These are phyloP conservation scores for Eucalyptus pauciflora DNA, from an alignment of 345 rosid species.

Conservation along the genomic window DNA sequence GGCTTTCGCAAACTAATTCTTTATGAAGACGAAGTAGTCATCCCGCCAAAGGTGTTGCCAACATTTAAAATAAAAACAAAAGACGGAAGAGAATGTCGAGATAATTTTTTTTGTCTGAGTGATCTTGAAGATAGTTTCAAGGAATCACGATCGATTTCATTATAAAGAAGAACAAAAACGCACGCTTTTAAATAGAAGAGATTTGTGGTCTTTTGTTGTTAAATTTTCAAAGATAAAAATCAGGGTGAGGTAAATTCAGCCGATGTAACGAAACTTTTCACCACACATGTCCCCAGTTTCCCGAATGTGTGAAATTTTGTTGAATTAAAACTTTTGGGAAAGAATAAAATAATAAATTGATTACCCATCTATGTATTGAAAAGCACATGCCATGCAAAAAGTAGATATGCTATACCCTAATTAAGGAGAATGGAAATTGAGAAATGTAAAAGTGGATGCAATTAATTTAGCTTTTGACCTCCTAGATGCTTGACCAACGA, in stretches of 20 bases:
- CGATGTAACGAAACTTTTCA: neutral
- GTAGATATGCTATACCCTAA: neutral
- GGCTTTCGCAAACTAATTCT: neutral
- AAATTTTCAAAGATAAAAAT: neutral
- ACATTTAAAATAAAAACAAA: neutral
- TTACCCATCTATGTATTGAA: neutral
- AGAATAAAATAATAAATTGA: too few relatives aligned
- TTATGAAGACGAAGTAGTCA: neutral
- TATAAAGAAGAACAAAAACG: neutral
- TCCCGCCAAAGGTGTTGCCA: neutral
- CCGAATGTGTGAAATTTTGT: neutral
- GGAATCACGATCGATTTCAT: neutral
- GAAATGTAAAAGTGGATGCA: neutral
- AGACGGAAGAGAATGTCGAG: neutral
- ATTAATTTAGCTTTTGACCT: neutral
- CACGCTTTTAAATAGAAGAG: neutral
- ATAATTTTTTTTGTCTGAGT: neutral
- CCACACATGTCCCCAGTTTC: neutral
- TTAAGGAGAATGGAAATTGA: neutral
- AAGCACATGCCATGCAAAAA: neutral
- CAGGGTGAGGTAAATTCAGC: neutral
- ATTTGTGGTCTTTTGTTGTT: neutral
- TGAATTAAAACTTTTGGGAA: neutral
- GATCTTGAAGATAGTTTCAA: neutral
- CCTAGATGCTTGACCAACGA: neutral